Percentiles rank a stretch among this genome's conserved stretches.
These are phyloP conservation scores for Rhododendron henanense DNA, from an alignment of 148 eudicot species.

Conservation along the genomic window DNA sequence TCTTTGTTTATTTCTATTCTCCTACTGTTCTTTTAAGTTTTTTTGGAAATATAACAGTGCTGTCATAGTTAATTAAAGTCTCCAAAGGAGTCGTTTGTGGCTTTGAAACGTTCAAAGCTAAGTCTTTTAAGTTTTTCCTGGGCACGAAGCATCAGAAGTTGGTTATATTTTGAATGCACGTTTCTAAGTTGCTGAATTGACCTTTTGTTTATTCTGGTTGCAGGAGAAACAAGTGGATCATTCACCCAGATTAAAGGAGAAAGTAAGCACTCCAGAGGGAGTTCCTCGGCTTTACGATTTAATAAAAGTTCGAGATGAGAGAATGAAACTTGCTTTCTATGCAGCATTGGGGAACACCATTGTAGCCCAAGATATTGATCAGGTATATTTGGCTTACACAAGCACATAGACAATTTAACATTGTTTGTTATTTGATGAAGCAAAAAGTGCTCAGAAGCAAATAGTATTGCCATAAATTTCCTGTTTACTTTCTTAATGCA, in stretches of 20 bases:
- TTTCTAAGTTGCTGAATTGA: not conserved
- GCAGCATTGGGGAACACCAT: conserved; percentile 86
- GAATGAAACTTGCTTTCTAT: conserved; percentile 82
- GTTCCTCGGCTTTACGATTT: conserved; percentile 93
- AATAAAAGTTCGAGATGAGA: conserved; percentile 74
- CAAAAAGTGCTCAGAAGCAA: not conserved
- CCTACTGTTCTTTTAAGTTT: not conserved
- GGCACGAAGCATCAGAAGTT: not conserved
- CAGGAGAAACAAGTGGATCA: conserved; percentile 90
- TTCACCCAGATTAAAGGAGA: conserved; percentile 55
- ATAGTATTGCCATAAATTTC: not conserved
- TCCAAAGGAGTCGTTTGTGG: not conserved
- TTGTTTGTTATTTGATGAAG: not conserved
- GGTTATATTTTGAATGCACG: not conserved
- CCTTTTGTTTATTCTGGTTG: conserved; percentile 18
- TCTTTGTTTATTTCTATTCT: not conserved
- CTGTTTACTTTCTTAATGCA: not conserved
- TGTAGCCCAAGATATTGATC: conserved; percentile 85
- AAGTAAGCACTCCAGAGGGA: conserved; percentile 73
- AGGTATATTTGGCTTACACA: conserved; percentile 37
- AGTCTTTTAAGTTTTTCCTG: not conserved
- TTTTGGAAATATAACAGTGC: not conserved
- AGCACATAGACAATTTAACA: not conserved
- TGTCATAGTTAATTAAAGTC: not conserved
- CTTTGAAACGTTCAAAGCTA: not conserved